These are phyloP conservation scores for Quercus aquifolioides DNA, from an alignment of 306 rosid species.

Conservation along the genomic window DNA sequence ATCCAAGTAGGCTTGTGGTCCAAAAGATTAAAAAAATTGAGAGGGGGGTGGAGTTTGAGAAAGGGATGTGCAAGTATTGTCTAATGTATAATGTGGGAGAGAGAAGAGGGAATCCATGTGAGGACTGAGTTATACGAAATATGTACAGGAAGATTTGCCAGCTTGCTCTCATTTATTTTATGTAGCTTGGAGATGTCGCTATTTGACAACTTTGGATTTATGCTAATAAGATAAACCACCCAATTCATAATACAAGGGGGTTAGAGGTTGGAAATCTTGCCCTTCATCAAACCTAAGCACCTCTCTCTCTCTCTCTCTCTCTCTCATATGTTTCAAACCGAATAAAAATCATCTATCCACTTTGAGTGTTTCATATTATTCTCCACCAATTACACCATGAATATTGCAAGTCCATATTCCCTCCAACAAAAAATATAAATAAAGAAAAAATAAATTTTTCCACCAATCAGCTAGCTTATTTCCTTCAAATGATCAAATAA, in stretches of 20 bases:
- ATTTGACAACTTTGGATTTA: conserved; percentile 28
- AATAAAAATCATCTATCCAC: too few relatives aligned
- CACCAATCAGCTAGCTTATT: too few relatives aligned
- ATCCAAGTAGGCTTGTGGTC: conserved; percentile 36
- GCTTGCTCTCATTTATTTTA: conserved; percentile 43
- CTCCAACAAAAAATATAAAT: too few relatives aligned
- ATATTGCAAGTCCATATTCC: too few relatives aligned
- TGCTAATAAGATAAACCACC: conserved; percentile 18
- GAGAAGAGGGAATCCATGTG: conserved; percentile 59
- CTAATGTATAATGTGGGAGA: conserved; percentile 26
- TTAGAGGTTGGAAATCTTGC: background rate
- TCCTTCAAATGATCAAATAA: too few relatives aligned
- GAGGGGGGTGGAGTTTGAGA: conserved; percentile 42
- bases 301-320: too few relatives aligned
- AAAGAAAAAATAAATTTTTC: too few relatives aligned
- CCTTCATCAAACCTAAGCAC: too few relatives aligned
- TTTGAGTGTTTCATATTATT: too few relatives aligned
- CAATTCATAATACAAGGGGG: background rate
- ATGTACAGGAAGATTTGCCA: conserved; percentile 54
- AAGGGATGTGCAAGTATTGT: conserved; percentile 35
- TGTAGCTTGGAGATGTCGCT: conserved; percentile 49
- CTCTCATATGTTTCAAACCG: too few relatives aligned
- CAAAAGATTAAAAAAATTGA: conserved; percentile 23
- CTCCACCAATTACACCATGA: too few relatives aligned
- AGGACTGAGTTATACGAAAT: conserved; percentile 31